Evolutionary conservation across 2,329 filamentous ascomycete species (phyloP).

Genomic region (Sporothrix inflata): DNA sequence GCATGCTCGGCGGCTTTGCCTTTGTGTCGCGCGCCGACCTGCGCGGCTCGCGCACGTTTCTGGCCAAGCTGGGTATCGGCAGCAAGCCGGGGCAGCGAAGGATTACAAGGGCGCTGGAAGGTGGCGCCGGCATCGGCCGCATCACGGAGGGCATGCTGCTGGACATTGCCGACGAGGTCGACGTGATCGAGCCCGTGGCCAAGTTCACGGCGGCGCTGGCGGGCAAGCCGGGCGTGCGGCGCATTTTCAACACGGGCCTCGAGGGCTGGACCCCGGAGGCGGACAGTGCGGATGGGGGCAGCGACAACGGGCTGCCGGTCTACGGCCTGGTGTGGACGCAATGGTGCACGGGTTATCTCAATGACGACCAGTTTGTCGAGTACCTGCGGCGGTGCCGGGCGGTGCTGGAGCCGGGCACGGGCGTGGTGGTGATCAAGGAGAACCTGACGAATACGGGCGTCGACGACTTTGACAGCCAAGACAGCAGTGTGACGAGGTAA

Average conservation of each 20-base stretch:
- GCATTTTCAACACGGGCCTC: conserved; percentile 72
- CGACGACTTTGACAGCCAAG: conserved; percentile 75
- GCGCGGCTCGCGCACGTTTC: conserved; percentile 69
- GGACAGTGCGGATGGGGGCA: conserved; percentile 36
- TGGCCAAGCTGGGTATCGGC: conserved; percentile 66
- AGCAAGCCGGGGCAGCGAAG: conserved; percentile 41
- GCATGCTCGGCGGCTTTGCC: conserved; percentile 76
- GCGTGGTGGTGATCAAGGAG: conserved; percentile 76
- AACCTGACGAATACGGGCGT: conserved; percentile 63
- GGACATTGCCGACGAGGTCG: conserved; percentile 69
- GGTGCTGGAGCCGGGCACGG: conserved; percentile 42
- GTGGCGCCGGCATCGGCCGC: conserved; percentile 67
- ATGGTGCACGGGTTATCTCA: conserved; percentile 86
- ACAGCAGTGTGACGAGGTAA: conserved; percentile 79
- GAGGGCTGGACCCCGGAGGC: conserved; percentile 65
- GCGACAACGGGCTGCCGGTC: conserved; percentile 36
- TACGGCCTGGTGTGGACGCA: conserved; percentile 90
- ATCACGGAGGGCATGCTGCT: conserved; percentile 79
- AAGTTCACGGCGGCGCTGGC: conserved; percentile 73
- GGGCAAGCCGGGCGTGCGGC: conserved; percentile 60
- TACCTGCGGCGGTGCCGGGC: conserved; percentile 67
- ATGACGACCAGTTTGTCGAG: conserved; percentile 69
- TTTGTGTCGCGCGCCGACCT: conserved; percentile 72
- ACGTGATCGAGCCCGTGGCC: conserved; percentile 81
- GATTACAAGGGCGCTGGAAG: conserved; percentile 43